Evolutionary conservation across 768 basidiomycete genomes (phyloP), one percentile per base, ranked within the genome.

Genomic region (Lentinula raphanica): DNA sequence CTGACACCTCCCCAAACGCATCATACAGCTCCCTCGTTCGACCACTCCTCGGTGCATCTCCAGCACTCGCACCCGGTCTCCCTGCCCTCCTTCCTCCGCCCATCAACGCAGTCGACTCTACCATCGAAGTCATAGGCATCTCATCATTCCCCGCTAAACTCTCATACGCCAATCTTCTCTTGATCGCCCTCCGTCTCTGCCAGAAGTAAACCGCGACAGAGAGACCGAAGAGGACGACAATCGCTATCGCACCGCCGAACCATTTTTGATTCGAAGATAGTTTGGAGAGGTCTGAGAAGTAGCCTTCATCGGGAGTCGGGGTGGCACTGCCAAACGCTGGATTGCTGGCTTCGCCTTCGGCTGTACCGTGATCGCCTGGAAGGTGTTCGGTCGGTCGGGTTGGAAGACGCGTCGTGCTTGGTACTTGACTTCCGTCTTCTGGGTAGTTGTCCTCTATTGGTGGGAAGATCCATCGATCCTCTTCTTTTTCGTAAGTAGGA

Each of bases 21-120:
- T 98, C 94, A 66, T 98, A 98, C 60, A 99, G 68, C 72, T 98
- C 96, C 73, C 89, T 89, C 50, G 94, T 90, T 50, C 86, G 79
- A 36, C 51, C 51, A 53, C 51, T 53, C 21, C 51, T 32, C 5
- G 79, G 74, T 23, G 78, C 69, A 29, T 65, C 74, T 13, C 46
- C 46, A n/a, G 5, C 8, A 29, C 21, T 28, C 5, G 46, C 3
- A n/a, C 7, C 6, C 31, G 27, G 4, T 7, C 40, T 27, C 4
- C 40, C 17, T 7, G 5, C 27, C 7, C 56, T 11, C 23, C 19
- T n/a, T 27, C 45, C 28, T 32, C 45, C 56, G 12, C 36, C 15
- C 13, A 38, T 17, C 31, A 48, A 38, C 27, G 40, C 55, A 19
- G 28, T 28, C 11, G 19, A 21, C 58, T 59, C 38, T 29, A 31